Conservation (phyloP, 352 stramenopile genomes). For the Blastocystis sp. region DNA sequence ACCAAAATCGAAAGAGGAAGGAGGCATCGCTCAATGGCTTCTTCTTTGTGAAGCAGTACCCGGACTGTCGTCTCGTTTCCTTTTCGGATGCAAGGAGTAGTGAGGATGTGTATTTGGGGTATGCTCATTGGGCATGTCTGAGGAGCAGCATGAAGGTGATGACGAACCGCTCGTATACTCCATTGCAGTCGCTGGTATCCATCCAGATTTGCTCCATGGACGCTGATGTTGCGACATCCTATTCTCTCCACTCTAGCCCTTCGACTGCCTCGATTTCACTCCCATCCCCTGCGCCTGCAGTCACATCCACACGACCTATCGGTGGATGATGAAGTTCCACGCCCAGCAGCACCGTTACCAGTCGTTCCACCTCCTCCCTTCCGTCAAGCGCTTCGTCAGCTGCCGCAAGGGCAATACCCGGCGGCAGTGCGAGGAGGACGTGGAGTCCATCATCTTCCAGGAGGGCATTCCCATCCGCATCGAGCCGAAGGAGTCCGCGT, state of each 20-base stretch:
- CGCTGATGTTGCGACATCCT: background rate
- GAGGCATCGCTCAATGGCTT: background rate
- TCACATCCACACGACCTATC: background rate
- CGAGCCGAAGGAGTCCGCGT: background rate
- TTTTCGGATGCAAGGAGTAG: constrained; percentile 1
- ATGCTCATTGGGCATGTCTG: background rate
- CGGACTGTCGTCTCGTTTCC: background rate
- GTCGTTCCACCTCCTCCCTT: constrained; percentile 6
- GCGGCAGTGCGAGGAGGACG: no score
- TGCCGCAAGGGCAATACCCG: no score
- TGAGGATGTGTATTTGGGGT: background rate
- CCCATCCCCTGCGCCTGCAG: background rate
- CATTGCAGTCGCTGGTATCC: background rate
- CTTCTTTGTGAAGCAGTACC: constrained; percentile 14
- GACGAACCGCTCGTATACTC: background rate
- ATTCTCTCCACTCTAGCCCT: background rate
- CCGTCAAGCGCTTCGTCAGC: background rate
- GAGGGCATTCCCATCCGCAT: constrained; percentile 47
- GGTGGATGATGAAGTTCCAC: background rate
- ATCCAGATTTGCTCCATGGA: background rate
- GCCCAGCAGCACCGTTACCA: constrained; percentile 31
- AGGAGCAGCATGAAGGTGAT: no score
- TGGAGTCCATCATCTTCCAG: constrained; percentile 31
- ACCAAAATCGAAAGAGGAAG: constrained; percentile 21
- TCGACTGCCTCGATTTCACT: constrained; percentile 43